Conservation (phyloP, 1,284 basidiomycete species). For the Mycena sp. region DNA sequence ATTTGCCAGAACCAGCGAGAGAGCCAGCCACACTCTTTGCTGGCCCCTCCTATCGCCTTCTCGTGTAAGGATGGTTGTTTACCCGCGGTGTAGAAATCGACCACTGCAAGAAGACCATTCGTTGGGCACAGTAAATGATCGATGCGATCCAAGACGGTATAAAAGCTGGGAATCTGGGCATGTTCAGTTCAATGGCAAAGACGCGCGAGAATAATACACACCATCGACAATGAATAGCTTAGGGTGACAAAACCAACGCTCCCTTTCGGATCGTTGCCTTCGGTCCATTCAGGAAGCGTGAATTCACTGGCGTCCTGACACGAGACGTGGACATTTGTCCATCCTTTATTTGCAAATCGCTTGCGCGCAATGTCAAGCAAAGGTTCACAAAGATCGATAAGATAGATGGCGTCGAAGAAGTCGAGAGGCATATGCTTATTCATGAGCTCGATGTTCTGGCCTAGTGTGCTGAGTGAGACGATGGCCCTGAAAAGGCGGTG, state of each 20-base stretch:
- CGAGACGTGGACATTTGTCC: slow-evolving; percentile 81
- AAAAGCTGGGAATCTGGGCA: slow-evolving; percentile 76
- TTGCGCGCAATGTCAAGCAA: slow-evolving; percentile 78
- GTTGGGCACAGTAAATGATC: slow-evolving; percentile 76
- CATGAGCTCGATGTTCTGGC: slow-evolving; percentile 89
- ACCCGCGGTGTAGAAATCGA: slow-evolving; percentile 85
- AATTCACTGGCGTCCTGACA: slow-evolving; percentile 84
- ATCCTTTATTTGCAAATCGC: slow-evolving; percentile 76
- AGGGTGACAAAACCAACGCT: slow-evolving; percentile 73
- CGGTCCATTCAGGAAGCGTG: slow-evolving; percentile 69
- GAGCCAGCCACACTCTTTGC: slow-evolving; percentile 80
- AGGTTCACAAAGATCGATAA: slow-evolving; percentile 83
- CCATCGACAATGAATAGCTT: slow-evolving; percentile 83
- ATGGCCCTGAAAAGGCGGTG: slow-evolving; percentile 17
- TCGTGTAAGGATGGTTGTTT: slow-evolving; percentile 66
- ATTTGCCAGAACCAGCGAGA: slow-evolving; percentile 87
- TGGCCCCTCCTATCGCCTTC: slow-evolving; percentile 77
- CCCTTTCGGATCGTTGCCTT: slow-evolving; percentile 62
- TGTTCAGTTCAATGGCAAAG: slow-evolving; percentile 1
- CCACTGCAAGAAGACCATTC: slow-evolving; percentile 77
- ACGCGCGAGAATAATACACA: slow-evolving; percentile 41
- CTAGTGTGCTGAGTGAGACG: slow-evolving; percentile 43
- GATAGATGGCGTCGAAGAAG: slow-evolving; percentile 79
- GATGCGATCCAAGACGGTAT: slow-evolving; percentile 76
- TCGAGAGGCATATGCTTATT: slow-evolving; percentile 70